Evolutionary conservation across 2,329 filamentous ascomycete species (phyloP), one percentile per base, ranked within the genome.

Genomic region (Verticillium tricorpus): DNA sequence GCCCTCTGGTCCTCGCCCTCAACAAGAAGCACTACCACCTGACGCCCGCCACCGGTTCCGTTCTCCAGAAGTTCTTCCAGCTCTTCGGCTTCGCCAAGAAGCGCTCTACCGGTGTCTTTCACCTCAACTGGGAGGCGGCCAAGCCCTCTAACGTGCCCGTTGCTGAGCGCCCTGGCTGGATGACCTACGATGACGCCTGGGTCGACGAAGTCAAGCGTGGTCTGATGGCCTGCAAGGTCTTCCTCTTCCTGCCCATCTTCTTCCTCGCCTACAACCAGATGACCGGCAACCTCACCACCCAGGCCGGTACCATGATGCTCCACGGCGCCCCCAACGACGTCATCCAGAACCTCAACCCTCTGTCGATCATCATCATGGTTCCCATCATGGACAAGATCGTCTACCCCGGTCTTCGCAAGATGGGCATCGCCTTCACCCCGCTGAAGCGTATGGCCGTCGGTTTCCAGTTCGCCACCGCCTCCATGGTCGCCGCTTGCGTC

Each of bases 151-250:
- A 80, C 39, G 79, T 91, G 6, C 76, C 82, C 11, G 76, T 81
- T 40, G 73, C 73, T 1, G 72, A 80, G 65, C 86, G 87, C 60
- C 90, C 90, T 0, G 50, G 61, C 0, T 93, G 89, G 89, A 93
- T 93, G 88, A 90, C 87, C 0, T 93, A 92, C 67, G 90, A 94
- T 65, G 91, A 94, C 67, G 85, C 85, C 59, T 94, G 90, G 90
- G 90, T 94, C 37, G 90, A 92, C 71, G 89, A 93, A 71, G 86
- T 93, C 57, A 81, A 82, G 59, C 88, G 90, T 74, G 90, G 89
- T 64, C 78, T 90, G 61, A 80, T 83, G 68, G 88, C 89, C 61
- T 91, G 88, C 78, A 81, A 84, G 66, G 89, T 92, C 37, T 93
- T 91, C 74, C 74, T 87, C 64, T 92, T 89, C 79, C 83, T 88